These are phyloP conservation scores for Trapa bicornis DNA, from an alignment of 345 rosid genomes.

Conservation along the genomic window DNA sequence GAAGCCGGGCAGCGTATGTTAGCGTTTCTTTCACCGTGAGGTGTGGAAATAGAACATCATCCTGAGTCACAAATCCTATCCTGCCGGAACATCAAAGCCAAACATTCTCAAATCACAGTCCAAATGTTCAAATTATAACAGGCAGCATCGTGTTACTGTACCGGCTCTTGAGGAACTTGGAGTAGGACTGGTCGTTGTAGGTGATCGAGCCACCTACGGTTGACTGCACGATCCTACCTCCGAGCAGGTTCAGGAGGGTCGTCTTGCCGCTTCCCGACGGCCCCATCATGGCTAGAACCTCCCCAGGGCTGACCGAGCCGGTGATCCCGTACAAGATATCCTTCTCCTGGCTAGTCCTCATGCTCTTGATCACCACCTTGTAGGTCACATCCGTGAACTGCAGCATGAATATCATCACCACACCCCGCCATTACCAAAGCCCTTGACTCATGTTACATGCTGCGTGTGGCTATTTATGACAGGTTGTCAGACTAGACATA, in stretches of 20 bases:
- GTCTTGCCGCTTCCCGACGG: conserved; percentile 99
- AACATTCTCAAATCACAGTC: neutral
- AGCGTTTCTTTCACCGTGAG: conserved; percentile 89
- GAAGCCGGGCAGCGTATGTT: conserved; percentile 66
- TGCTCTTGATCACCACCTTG: conserved; percentile 63
- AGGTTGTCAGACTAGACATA: neutral
- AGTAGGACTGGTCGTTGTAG: conserved; percentile 68
- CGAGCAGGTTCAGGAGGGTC: conserved; percentile 65
- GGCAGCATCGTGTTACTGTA: conserved; percentile 1
- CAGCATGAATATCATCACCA: conserved; percentile 5
- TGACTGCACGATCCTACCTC: conserved; percentile 51
- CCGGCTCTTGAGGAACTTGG: conserved; percentile 86
- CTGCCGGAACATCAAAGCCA: conserved; percentile 20
- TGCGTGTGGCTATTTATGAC: neutral
- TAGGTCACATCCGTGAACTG: conserved; percentile 73
- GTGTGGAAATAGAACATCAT: conserved; percentile 90
- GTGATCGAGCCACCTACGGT: conserved; percentile 51
- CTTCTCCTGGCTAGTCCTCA: conserved; percentile 46
- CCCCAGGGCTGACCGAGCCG: conserved; percentile 81
- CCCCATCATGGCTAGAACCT: conserved; percentile 96
- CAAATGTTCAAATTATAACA: too few relatives aligned
- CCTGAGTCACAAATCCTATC: conserved; percentile 98
- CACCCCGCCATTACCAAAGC: too few relatives aligned
- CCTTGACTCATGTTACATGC: too few relatives aligned
- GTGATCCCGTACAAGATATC: conserved; percentile 69